A percentile compares a stretch with the other conserved stretches of the same genome.
phyloP scores from a whole-genome alignment of 2,329 filamentous ascomycete genomes.

The Aspergillus transmontanensis region DNA sequence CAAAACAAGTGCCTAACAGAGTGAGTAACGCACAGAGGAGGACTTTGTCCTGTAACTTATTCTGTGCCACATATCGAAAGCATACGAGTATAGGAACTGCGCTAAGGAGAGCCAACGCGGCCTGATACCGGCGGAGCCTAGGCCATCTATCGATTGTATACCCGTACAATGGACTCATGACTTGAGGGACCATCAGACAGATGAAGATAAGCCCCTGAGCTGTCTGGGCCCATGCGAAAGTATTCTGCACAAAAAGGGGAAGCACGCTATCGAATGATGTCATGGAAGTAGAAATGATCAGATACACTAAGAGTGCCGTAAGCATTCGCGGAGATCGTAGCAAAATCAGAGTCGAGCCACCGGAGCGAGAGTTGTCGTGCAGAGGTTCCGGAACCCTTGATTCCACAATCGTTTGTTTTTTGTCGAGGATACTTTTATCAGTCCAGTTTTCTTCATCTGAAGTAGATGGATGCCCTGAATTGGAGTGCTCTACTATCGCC shows the following conservation, averaged over 20 bases:
- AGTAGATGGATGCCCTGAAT: background rate
- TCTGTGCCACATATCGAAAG: conserved; percentile 66
- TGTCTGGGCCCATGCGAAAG: conserved; percentile 55
- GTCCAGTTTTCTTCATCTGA: background rate
- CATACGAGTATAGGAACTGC: conserved; percentile 60
- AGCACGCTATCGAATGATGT: conserved; percentile 61
- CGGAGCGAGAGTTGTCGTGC: background rate
- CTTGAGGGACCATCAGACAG: conserved; percentile 39
- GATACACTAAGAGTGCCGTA: conserved; percentile 58
- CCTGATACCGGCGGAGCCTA: conserved; percentile 57
- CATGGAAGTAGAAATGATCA: conserved; percentile 52
- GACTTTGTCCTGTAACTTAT: conserved; percentile 63
- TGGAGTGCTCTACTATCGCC: background rate
- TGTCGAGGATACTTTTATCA: background rate
- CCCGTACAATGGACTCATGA: conserved; percentile 37
- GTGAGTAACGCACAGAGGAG: conserved; percentile 66
- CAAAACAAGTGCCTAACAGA: conserved; percentile 59
- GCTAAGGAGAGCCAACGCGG: conserved; percentile 58
- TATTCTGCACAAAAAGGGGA: conserved; percentile 53
- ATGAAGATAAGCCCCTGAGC: conserved; percentile 60
- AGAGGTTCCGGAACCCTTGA: background rate
- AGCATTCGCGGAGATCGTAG: conserved; percentile 60
- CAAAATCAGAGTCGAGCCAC: conserved; percentile 30
- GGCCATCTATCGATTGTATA: conserved; percentile 27
- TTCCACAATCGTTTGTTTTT: background rate